Evolutionary conservation across 805 yeast species (phyloP).

Genomic region (Candida oleophila): DNA sequence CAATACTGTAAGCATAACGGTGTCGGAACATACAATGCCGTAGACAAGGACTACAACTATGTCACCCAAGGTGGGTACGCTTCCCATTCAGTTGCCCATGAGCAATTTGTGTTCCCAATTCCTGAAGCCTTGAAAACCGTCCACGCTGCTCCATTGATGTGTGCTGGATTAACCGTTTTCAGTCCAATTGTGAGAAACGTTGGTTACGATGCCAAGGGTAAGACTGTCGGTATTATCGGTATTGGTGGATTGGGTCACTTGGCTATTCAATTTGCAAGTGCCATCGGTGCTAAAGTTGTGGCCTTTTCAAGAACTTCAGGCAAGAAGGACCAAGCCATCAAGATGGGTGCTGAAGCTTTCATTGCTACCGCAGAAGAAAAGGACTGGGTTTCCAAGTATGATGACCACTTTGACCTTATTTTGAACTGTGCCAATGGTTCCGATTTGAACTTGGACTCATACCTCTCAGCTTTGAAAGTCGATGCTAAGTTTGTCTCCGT

Average conservation of each 20-base stretch:
- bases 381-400: constrained; percentile 36
- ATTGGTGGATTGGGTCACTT: constrained; percentile 60
- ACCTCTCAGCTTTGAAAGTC: constrained; percentile 46
- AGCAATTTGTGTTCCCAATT: constrained; percentile 60
- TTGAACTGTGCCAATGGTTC: constrained; percentile 47
- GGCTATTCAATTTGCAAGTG: constrained; percentile 56
- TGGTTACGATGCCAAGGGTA: constrained; percentile 41
- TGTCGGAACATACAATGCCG: constrained; percentile 21
- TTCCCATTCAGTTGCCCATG: constrained; percentile 63
- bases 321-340: constrained; percentile 48
- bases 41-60: constrained; percentile 32
- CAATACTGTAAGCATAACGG: constrained; percentile 33
- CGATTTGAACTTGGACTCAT: constrained; percentile 32
- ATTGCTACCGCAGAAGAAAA: constrained; percentile 52
- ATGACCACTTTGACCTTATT: constrained; percentile 43
- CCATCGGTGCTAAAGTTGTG: constrained; percentile 58
- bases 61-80: constrained; percentile 72
- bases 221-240: constrained; percentile 53
- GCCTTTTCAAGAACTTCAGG: constrained; percentile 52
- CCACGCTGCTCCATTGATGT: constrained; percentile 68
- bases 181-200: constrained; percentile 57
- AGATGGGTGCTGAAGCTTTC: constrained; percentile 51
- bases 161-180: constrained; percentile 76
- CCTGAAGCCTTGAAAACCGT: constrained; percentile 49
- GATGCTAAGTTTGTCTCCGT: constrained; percentile 61